A percentile compares a stretch with the other conserved stretches of the same genome.
Conservation (phyloP, 176 grass and related monocot genomes). For the Poa annua region DNA sequence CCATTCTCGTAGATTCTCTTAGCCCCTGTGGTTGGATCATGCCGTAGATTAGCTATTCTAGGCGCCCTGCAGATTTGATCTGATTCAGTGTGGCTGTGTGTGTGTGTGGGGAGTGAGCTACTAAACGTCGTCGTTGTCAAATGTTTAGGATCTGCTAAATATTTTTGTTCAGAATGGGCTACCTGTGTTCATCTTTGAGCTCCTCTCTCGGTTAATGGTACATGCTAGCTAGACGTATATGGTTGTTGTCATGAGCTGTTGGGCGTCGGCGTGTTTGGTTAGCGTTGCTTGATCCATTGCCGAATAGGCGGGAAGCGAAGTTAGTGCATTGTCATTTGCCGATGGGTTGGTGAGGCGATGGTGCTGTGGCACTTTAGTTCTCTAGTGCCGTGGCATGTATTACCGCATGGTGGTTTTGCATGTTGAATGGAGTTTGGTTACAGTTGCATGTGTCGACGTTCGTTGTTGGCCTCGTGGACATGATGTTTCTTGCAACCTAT, state of each 20-base stretch:
- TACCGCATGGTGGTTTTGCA: neutral
- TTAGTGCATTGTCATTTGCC: constrained; percentile 18
- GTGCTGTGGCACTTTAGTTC: neutral
- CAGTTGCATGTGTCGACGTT: neutral
- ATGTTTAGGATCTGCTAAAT: constrained; percentile 12
- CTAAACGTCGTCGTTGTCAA: neutral
- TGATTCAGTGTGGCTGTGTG: constrained; percentile 15
- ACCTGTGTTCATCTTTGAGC: neutral
- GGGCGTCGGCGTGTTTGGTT: neutral
- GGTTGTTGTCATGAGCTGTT: constrained; percentile 16
- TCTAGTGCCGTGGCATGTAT: neutral
- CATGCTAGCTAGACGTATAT: constrained; percentile 10
- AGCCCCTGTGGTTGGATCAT: neutral
- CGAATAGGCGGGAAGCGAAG: neutral
- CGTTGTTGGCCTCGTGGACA: neutral
- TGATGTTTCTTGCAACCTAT: neutral
- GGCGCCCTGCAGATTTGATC: constrained; percentile 35
- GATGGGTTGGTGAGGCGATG: neutral
- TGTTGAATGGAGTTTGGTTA: neutral
- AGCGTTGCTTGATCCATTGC: constrained; percentile 10
- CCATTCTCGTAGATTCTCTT: constrained; percentile 30
- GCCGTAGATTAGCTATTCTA: constrained; percentile 24
- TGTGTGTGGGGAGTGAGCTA: neutral
- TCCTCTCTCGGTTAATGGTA: constrained; percentile 1
- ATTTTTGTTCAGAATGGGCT: constrained; percentile 2